Evolutionary conservation across 2,329 filamentous ascomycete genomes (phyloP).

Genomic region (Diplodia corticola): DNA sequence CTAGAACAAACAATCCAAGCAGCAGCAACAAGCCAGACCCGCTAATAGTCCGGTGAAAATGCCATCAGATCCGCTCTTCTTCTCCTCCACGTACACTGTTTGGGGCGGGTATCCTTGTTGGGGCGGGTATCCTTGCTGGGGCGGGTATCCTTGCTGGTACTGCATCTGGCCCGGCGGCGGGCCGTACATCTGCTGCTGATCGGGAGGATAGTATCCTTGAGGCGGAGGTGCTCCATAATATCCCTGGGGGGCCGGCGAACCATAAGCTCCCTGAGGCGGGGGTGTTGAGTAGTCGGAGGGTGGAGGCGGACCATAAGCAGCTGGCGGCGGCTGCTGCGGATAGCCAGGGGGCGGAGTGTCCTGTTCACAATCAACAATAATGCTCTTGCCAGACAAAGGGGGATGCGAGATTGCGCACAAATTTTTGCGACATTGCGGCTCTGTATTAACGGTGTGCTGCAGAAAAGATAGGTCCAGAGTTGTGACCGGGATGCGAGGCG

Average conservation of each 20-base stretch:
- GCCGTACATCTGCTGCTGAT: conserved; percentile 8
- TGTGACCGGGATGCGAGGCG: background rate
- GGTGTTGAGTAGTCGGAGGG: conserved; percentile 11
- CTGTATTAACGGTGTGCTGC: background rate
- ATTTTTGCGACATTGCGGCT: conserved; percentile 8
- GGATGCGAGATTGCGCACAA: background rate
- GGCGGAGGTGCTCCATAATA: conserved; percentile 6
- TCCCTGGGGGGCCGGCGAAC: background rate
- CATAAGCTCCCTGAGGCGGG: background rate
- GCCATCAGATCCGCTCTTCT: conserved; percentile 10
- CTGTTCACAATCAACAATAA: background rate
- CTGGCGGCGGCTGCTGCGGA: conserved; percentile 12
- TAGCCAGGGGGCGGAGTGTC: conserved; percentile 15
- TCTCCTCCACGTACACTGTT: conserved; percentile 5
- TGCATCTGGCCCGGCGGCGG: conserved; percentile 11
- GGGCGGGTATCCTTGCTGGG: too few species aligned
- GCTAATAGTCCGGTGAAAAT: conserved; percentile 2
- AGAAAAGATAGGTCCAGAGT: background rate
- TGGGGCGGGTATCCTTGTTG: too few species aligned
- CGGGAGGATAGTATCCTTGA: conserved; percentile 10
- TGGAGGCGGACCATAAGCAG: conserved; percentile 7
- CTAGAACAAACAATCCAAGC: conserved; percentile 11
- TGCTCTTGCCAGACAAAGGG: background rate
- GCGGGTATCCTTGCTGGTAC: conserved; percentile 16
- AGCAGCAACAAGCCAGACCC: conserved; percentile 13